These are phyloP conservation scores for Waltergamsia citrina DNA, from an alignment of 2,329 filamentous ascomycete species.

Conservation along the genomic window DNA sequence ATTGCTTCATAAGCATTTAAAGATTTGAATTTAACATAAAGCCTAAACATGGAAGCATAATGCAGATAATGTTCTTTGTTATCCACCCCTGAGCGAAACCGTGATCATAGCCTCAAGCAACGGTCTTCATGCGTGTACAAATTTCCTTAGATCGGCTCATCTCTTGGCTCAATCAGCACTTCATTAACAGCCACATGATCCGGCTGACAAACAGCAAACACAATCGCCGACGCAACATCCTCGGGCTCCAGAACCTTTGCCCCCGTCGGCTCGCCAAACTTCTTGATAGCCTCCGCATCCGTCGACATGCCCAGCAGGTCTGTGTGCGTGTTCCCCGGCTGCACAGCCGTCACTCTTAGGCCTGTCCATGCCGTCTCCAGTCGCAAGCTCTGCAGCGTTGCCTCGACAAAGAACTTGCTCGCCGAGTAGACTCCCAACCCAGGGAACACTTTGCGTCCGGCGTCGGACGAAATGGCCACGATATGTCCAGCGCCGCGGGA, in stretches of 20 bases:
- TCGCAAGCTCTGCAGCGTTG: slow-evolving; percentile 64
- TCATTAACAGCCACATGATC: slow-evolving; percentile 73
- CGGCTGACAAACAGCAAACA: slow-evolving; percentile 67
- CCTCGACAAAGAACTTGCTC: slow-evolving; percentile 79
- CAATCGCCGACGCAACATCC: slow-evolving; percentile 63
- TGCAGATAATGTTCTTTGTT: no score
- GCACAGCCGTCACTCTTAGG: slow-evolving; percentile 62
- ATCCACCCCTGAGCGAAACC: no score
- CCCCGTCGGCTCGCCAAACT: slow-evolving; percentile 66
- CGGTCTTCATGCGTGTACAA: no score
- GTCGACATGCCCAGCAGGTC: slow-evolving; percentile 67
- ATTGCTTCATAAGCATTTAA: no score
- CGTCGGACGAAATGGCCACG: slow-evolving; percentile 74
- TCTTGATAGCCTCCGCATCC: slow-evolving; percentile 67
- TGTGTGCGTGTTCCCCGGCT: slow-evolving; percentile 70
- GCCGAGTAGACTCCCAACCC: slow-evolving; percentile 75
- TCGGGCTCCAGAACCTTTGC: slow-evolving; percentile 66
- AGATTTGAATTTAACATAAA: no score
- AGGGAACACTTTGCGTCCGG: slow-evolving; percentile 73
- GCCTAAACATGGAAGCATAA: no score
- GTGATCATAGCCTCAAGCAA: no score
- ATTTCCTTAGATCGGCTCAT: slow-evolving; percentile 72
- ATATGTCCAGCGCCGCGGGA: slow-evolving; percentile 61
- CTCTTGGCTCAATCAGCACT: slow-evolving; percentile 67
- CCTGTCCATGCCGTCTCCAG: slow-evolving; percentile 69